Percentiles rank a stretch among this genome's conserved stretches.
These are phyloP conservation scores for Kluyveromyces nonfermentans DNA, from an alignment of 805 yeast genomes.

Conservation along the genomic window DNA sequence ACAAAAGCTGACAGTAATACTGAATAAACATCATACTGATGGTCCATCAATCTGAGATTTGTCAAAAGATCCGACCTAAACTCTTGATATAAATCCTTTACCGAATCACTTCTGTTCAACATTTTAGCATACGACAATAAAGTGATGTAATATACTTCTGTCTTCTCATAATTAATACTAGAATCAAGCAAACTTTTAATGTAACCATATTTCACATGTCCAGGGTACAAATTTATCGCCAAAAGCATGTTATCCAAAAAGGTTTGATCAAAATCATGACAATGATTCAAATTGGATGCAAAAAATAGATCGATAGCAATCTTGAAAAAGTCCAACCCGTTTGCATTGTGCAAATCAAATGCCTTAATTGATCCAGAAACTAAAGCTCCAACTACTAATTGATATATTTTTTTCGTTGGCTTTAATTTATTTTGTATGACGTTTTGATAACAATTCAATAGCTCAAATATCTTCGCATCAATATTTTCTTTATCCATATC, in stretches of 20 bases:
- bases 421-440: constrained; percentile 43
- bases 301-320: constrained; percentile 41
- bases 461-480: constrained; percentile 51
- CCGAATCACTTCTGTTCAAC: constrained; percentile 30
- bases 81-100: constrained; percentile 33
- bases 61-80: constrained; percentile 21
- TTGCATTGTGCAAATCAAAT: constrained; percentile 29
- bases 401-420: constrained; percentile 49
- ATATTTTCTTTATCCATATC: constrained; percentile 40
- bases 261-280: constrained; percentile 34
- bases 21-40: constrained; percentile 43
- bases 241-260: constrained; percentile 39
- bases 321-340: constrained; percentile 39
- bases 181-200: constrained; percentile 25
- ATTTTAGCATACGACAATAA: constrained; percentile 33
- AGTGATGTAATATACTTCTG: constrained; percentile 32
- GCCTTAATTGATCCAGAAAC: constrained; percentile 41
- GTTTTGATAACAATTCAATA: constrained; percentile 62
- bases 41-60: constrained; percentile 15
- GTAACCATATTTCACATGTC: constrained; percentile 27
- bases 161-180: constrained; percentile 19
- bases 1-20: constrained; percentile 44
- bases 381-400: constrained; percentile 41
- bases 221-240: constrained; percentile 36
- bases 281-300: constrained; percentile 34